Conservation (phyloP, 257 asterid species). For the Solanum medicagineum region DNA sequence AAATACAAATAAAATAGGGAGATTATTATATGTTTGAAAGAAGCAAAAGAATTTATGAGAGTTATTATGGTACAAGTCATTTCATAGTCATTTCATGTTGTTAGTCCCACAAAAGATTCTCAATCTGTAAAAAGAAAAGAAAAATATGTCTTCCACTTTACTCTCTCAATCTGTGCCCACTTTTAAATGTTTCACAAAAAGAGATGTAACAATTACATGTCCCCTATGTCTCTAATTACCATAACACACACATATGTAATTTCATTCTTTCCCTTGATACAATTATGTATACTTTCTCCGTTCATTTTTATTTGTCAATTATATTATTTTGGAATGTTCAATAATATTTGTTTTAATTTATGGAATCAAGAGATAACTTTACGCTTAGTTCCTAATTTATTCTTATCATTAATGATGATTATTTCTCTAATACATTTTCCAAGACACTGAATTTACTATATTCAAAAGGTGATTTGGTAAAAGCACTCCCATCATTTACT, state of each 20-base stretch:
- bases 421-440: no score
- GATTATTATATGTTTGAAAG: background rate
- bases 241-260: background rate
- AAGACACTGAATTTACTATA: no score
- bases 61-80: background rate
- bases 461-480: no score
- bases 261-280: background rate
- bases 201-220: background rate
- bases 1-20: background rate
- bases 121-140: background rate
- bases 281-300: background rate
- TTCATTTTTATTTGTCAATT: no score
- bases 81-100: background rate
- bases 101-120: conserved; percentile 9
- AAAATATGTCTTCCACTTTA: background rate
- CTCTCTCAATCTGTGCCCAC: conserved; percentile 5
- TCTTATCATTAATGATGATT: no score
- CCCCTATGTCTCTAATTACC: background rate
- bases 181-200: conserved; percentile 3
- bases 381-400: no score
- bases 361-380: no score
- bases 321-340: no score
- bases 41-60: background rate
- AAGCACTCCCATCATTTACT: no score
- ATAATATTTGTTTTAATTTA: no score